phyloP scores from a whole-genome alignment of 225 moss, liverwort and hornwort genomes.

The Pseudisothecium myosuroides region DNA sequence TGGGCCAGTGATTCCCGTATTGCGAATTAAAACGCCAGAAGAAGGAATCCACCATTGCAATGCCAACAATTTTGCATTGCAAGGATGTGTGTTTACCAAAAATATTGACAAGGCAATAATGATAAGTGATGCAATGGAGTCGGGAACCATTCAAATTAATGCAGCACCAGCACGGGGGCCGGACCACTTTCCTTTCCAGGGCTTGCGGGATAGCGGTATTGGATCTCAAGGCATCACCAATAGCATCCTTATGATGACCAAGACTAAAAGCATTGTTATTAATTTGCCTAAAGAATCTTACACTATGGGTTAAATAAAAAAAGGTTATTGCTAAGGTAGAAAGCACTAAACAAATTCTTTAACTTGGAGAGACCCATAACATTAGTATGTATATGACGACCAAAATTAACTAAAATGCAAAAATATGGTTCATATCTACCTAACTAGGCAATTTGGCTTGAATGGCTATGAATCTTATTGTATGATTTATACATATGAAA shows the following conservation, averaged over 20 bases:
- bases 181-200: constrained; percentile 32
- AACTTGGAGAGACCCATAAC: not conserved
- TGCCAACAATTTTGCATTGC: constrained; percentile 28
- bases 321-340: not conserved
- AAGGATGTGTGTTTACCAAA: constrained; percentile 28
- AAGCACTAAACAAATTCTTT: not conserved
- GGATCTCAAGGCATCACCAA: constrained; percentile 40
- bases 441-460: too few relatives aligned
- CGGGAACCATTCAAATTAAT: constrained; percentile 34
- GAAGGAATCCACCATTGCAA: constrained; percentile 39
- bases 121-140: constrained; percentile 36
- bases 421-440: not conserved
- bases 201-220: constrained; percentile 19
- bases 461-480: not conserved
- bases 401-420: not conserved
- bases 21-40: constrained; percentile 17
- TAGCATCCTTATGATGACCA: constrained; percentile 37
- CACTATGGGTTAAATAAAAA: constrained; percentile 2
- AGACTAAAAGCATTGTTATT: constrained; percentile 24
- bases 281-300: constrained; percentile 22
- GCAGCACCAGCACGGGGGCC: constrained; percentile 26
- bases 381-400: not conserved
- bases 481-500: too few relatives aligned
- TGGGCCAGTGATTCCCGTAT: constrained; percentile 15
- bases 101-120: constrained; percentile 30